These are phyloP conservation scores for Agaricus blazei DNA, from an alignment of 768 basidiomycete genomes.

Conservation along the genomic window DNA sequence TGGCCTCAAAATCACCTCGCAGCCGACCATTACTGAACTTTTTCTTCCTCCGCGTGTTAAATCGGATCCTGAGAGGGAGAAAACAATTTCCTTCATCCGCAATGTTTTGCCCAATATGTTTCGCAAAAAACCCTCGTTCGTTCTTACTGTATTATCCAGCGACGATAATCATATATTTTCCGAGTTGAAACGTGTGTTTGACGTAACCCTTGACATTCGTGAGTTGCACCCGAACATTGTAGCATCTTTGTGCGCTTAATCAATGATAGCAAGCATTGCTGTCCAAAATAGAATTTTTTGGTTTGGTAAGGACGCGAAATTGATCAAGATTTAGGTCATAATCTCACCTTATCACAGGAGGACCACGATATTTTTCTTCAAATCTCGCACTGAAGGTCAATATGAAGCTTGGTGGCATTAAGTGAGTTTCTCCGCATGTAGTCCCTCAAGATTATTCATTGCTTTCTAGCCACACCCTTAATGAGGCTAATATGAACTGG, in stretches of 20 bases:
- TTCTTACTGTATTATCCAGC: conserved; percentile 63
- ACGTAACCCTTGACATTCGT: conserved; percentile 58
- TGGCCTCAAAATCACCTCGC: conserved; percentile 49
- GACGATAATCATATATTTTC: conserved; percentile 75
- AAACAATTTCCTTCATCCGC: conserved; percentile 44
- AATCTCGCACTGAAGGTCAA: conserved; percentile 83
- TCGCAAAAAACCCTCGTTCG: conserved; percentile 44
- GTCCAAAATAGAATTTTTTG: conserved; percentile 42
- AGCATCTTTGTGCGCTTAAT: background rate
- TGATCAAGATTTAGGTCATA: conserved; percentile 11
- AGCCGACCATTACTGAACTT: conserved; percentile 34
- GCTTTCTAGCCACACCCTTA: conserved; percentile 36
- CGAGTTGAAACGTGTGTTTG: conserved; percentile 69
- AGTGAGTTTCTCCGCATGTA: conserved; percentile 35
- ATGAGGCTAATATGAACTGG: conserved; percentile 53
- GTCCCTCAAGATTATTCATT: conserved; percentile 5
- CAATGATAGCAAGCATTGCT: conserved; percentile 55
- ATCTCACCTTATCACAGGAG: conserved; percentile 34
- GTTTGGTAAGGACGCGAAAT: conserved; percentile 43
- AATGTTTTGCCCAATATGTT: conserved; percentile 29
- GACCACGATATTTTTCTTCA: conserved; percentile 60
- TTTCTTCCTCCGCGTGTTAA: conserved; percentile 43
- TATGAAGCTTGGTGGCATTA: conserved; percentile 77
- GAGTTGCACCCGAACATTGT: conserved; percentile 8
- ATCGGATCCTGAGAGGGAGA: conserved; percentile 48